A percentile compares a stretch with the other conserved stretches of the same genome.
phyloP scores from a whole-genome alignment of 768 basidiomycete genomes.

The Rhodocollybia butyracea region DNA sequence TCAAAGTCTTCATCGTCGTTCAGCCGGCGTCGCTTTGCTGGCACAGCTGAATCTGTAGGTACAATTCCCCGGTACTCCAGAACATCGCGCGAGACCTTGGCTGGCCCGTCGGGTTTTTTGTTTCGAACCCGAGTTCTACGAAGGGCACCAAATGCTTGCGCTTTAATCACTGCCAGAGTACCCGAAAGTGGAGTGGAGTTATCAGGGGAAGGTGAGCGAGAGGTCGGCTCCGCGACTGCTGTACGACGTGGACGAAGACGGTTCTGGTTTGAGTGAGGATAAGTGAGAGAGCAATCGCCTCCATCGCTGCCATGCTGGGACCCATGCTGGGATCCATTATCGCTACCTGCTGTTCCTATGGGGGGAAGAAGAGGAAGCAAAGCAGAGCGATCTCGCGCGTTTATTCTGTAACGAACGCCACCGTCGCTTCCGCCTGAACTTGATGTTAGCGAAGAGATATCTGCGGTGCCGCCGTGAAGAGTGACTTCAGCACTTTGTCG shows the following conservation, averaged over 20 bases:
- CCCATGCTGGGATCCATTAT: slow-evolving; percentile 46
- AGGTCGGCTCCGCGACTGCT: slow-evolving; percentile 40
- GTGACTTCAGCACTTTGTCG: slow-evolving; percentile 54
- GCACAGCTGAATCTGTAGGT: slow-evolving; percentile 24
- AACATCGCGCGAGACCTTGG: slow-evolving; percentile 78
- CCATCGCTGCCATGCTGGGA: slow-evolving; percentile 63
- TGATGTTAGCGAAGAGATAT: slow-evolving; percentile 56
- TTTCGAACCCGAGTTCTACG: slow-evolving; percentile 73
- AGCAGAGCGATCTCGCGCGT: slow-evolving; percentile 36
- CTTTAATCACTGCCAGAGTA: slow-evolving; percentile 87
- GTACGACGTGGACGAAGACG: slow-evolving; percentile 48
- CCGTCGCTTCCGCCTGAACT: slow-evolving; percentile 37
- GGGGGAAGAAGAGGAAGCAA: slow-evolving; percentile 44
- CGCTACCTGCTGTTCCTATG: slow-evolving; percentile 32
- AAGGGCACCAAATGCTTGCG: slow-evolving; percentile 83
- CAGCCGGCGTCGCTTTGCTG: slow-evolving; percentile 48
- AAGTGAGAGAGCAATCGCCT: slow-evolving; percentile 51
- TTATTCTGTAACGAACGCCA: slow-evolving; percentile 56
- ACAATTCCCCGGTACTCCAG: slow-evolving; percentile 75
- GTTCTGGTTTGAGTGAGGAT: slow-evolving; percentile 35
- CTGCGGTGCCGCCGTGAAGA: slow-evolving; percentile 71
- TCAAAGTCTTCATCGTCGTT: slow-evolving; percentile 47
- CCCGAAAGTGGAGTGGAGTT: slow-evolving; percentile 55
- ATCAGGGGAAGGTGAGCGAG: slow-evolving; percentile 49
- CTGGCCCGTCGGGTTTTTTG: slow-evolving; percentile 60